Percentiles rank a stretch among this genome's conserved stretches.
phyloP scores from a whole-genome alignment of 495 filamentous ascomycete species.

The Lindgomyces ingoldianus region DNA sequence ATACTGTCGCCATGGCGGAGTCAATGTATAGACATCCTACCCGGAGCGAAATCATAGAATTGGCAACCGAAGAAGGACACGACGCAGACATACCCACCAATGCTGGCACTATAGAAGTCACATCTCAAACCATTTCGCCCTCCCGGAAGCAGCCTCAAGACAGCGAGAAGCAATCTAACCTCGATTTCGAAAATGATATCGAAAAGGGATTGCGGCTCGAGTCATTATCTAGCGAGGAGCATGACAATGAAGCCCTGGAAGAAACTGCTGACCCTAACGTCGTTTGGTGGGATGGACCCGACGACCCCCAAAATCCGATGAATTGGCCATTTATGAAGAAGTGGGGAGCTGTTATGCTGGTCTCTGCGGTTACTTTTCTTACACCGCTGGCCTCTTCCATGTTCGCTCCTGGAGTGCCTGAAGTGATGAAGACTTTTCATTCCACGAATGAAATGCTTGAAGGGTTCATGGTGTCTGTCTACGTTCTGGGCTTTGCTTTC shows the following conservation, averaged over 20 bases:
- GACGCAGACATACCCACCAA: constrained; percentile 35
- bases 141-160: background rate
- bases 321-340: constrained; percentile 48
- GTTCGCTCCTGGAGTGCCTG: constrained; percentile 38
- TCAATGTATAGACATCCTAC: constrained; percentile 16
- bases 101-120: constrained; percentile 10
- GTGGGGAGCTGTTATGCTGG: constrained; percentile 31
- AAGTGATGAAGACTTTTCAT: constrained; percentile 38
- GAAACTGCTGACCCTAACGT: constrained; percentile 41
- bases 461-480: constrained; percentile 50
- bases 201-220: constrained; percentile 18
- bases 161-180: background rate
- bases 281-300: constrained; percentile 41
- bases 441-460: constrained; percentile 31
- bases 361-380: constrained; percentile 36
- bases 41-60: constrained; percentile 29
- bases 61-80: constrained; percentile 27
- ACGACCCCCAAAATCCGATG: constrained; percentile 50
- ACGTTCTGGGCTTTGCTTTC: constrained; percentile 44
- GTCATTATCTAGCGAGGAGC: constrained; percentile 17
- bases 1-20: constrained; percentile 1
- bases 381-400: constrained; percentile 35
- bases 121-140: background rate
- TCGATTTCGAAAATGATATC: constrained; percentile 19
- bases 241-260: background rate